Evolutionary conservation across 768 basidiomycete genomes (phyloP), one percentile per base, ranked within the genome.

Genomic region (Amanita exitialis): DNA sequence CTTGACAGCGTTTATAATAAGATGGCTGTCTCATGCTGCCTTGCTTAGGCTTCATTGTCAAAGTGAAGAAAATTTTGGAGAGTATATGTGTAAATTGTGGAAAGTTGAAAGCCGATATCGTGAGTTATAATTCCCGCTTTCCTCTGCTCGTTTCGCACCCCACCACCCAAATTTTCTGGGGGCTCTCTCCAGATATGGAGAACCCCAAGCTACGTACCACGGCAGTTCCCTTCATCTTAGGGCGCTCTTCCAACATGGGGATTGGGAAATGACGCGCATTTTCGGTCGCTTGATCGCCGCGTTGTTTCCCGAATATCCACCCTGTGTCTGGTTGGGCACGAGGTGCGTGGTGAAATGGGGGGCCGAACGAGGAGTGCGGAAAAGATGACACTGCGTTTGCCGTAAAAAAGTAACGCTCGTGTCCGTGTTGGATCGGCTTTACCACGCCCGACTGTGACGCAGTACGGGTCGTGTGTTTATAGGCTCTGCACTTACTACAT

Each of bases 41-140:
- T 27, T 20, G 6, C n/a, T 12, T 61, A 86, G 93, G 96, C 48
- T 99, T 99, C 71, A 84, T 98, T 61, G 78, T 90, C 67, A 98
- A 98, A 82, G 93, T 98, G 68, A 99, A 99, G 78, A 98, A 99
- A 78, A 96, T 99, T 64, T 70, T 97, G 73, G 96, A 99, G 76
- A 88, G 86, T 71, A 91, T 99, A 58, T 99, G 96, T 76, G 90
- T 95, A 59, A 94, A 95, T 64, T 99, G 96, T 67, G 96, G 96
- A 65, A 94, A 89, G 70, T 78, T 98, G 59, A 97, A 96, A 77
- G 90, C 89, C 57, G 91, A 97, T 71, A 84, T 83, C 77, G 93
- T 96, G 83, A 90, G 93, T 91, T 68, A 72, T 66, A 71, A 72
- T 77, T 80, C 72, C 71, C 66, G 58, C 54, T 71, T 81, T 80